Evolutionary conservation across 305 asterid genomes (phyloP).

Genomic region (Plantago coronopus): DNA sequence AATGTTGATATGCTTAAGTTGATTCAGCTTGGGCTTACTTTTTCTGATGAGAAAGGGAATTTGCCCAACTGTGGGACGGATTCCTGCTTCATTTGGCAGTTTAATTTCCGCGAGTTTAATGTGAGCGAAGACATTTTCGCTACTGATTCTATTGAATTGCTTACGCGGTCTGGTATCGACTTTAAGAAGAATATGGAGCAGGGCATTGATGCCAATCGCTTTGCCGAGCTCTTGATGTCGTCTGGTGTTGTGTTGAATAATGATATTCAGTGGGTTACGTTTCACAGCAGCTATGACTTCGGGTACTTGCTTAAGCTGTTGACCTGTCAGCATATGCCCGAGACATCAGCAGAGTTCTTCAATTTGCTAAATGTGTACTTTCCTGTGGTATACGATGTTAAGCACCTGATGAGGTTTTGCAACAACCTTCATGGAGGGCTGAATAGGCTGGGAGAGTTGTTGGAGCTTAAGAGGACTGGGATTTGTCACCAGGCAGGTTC

Average conservation of each 20-base stretch:
- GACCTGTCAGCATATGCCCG: slow-evolving; percentile 43
- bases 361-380: slow-evolving; percentile 39
- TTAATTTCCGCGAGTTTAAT: slow-evolving; percentile 51
- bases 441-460: slow-evolving; percentile 47
- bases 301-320: slow-evolving; percentile 51
- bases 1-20: slow-evolving; percentile 53
- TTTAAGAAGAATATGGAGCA: slow-evolving; percentile 44
- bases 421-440: slow-evolving; percentile 52
- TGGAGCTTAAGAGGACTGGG: slow-evolving; percentile 46
- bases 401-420: slow-evolving; percentile 56
- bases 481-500: slow-evolving; percentile 54
- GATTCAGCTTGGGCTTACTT: slow-evolving; percentile 52
- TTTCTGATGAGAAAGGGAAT: slow-evolving; percentile 48
- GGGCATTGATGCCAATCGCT: slow-evolving; percentile 39
- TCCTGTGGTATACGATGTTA: slow-evolving; percentile 45
- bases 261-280: slow-evolving; percentile 46
- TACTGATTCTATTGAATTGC: slow-evolving; percentile 46
- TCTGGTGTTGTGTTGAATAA: slow-evolving; percentile 49
- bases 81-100: slow-evolving; percentile 48
- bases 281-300: slow-evolving; percentile 55
- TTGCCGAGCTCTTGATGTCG: slow-evolving; percentile 53
- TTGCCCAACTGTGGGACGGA: slow-evolving; percentile 41
- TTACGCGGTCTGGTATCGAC: slow-evolving; percentile 45
- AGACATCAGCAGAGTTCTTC: slow-evolving; percentile 39
- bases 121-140: slow-evolving; percentile 40